A percentile compares a stretch with the other conserved stretches of the same genome.
Conservation (phyloP, 345 rosid species). For the Populus alba region DNA sequence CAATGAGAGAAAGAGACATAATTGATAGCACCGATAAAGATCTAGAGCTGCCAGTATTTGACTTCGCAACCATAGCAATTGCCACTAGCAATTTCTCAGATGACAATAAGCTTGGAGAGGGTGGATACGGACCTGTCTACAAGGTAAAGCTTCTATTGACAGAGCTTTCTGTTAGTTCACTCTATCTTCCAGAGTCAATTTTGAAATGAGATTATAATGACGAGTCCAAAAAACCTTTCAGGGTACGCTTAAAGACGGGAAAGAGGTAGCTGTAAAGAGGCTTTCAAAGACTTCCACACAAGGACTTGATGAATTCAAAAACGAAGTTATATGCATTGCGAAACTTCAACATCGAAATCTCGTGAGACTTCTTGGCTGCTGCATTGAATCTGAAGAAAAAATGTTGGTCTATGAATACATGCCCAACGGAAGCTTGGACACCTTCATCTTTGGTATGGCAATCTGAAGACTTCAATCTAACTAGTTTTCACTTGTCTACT, state of each 20-base stretch:
- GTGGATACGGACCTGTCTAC: slow-evolving; percentile 31
- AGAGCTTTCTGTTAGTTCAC: not conserved
- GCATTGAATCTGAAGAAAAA: slow-evolving; percentile 22
- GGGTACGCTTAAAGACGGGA: slow-evolving; percentile 33
- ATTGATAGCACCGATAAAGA: slow-evolving; percentile 5
- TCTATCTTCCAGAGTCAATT: not conserved
- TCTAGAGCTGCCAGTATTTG: slow-evolving; percentile 26
- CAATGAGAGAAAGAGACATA: slow-evolving; percentile 3
- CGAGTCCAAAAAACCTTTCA: slow-evolving; percentile 1
- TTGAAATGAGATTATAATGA: not conserved
- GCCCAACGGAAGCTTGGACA: slow-evolving; percentile 31
- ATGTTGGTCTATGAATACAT: slow-evolving; percentile 32
- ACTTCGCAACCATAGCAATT: slow-evolving; percentile 15
- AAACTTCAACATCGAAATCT: slow-evolving; percentile 36
- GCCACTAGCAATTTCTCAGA: slow-evolving; percentile 12
- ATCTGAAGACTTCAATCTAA: not conserved
- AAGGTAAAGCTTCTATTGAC: slow-evolving; percentile 4
- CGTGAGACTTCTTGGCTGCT: slow-evolving; percentile 31
- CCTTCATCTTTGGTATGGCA: slow-evolving; percentile 23
- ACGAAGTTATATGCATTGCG: slow-evolving; percentile 30
- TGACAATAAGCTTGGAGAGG: slow-evolving; percentile 26
- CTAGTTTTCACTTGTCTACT: not conserved
- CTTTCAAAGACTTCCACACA: slow-evolving; percentile 31
- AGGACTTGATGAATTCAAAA: slow-evolving; percentile 27
- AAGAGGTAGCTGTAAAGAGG: slow-evolving; percentile 41